Evolutionary conservation across 2,329 filamentous ascomycete species (phyloP).

Genomic region (Ophiostoma perfectum): DNA sequence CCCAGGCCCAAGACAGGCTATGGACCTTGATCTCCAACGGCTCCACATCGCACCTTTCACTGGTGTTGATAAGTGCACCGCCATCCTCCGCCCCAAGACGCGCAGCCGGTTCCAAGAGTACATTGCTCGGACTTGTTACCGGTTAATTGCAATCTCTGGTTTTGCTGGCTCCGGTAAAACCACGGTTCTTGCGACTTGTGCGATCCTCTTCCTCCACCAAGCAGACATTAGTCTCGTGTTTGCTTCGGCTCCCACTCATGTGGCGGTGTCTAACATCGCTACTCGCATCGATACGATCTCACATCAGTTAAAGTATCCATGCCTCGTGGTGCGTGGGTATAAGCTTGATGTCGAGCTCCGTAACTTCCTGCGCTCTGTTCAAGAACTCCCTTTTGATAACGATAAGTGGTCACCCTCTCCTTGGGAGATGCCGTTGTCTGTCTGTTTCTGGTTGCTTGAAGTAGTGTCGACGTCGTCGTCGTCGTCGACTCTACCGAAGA

Average conservation of each 20-base stretch:
- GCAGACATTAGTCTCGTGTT: background rate
- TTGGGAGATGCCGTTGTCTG: background rate
- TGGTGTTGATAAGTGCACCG: background rate
- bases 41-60: too few relatives aligned
- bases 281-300: background rate
- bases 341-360: background rate
- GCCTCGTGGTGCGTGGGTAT: background rate
- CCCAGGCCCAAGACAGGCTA: background rate
- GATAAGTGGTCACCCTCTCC: background rate
- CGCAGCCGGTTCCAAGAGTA: background rate
- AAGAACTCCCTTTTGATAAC: background rate
- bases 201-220: background rate
- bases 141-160: background rate
- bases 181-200: background rate
- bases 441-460: background rate
- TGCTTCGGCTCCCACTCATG: background rate
- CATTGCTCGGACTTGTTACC: background rate
- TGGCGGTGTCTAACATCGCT: background rate
- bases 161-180: background rate
- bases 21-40: background rate
- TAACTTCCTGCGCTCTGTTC: background rate
- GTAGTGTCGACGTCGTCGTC: too few relatives aligned
- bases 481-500: background rate
- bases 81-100: background rate
- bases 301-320: background rate